Base-by-base conservation (phyloP, 2,329 filamentous ascomycete species). In the Talaromyces verruculosus region DNA sequence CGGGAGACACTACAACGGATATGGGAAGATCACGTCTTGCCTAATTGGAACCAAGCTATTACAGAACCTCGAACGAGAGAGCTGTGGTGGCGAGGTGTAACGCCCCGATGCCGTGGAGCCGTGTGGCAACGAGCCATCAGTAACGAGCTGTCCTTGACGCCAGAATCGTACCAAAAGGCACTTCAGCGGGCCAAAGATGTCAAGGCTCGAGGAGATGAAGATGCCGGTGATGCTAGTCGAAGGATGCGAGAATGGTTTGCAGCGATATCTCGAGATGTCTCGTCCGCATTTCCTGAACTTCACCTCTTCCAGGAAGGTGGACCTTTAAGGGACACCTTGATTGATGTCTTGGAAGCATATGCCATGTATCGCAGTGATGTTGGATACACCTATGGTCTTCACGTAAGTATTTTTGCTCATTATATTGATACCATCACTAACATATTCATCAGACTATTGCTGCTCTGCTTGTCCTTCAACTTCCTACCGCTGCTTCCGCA, bases 11-110 rank as follows among this genome's bases (percentile, higher is more conserved):
- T 85, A 28, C 82, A 86, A 67, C 81, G 83, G 60, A 86, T 88
- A 67, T 89, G 87, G 87, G 84, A 87, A 66, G 84, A 85, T 68
- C 82, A 87, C 61, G 82, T 89, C 1, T 80, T 86, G 47, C 86
- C 86, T 2, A 83, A 87, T 65, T 89, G 86, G 84, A 82, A 85
- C 51, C 76, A 79, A 1, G 83, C 83, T 35, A 81, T 88, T 69
- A 76, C 79, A 5, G 83, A 87, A 69, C 81, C 81, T 25, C 80
- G 84, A 6, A 86, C 84, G 2, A 81, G 87, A 30, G 85, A 88
- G 72, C 81, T 89, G 41, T 89, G 87, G 85, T 89, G 87, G 87
- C 83, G 85, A 67, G 87, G 87, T 28, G 82, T 89, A 15, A 84
- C 85, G 0, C 81, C 86, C 3, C 82, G 82, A 67, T 81, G 81